phyloP scores from a whole-genome alignment of 208 protist genomes.

The Strigomonas galati region DNA sequence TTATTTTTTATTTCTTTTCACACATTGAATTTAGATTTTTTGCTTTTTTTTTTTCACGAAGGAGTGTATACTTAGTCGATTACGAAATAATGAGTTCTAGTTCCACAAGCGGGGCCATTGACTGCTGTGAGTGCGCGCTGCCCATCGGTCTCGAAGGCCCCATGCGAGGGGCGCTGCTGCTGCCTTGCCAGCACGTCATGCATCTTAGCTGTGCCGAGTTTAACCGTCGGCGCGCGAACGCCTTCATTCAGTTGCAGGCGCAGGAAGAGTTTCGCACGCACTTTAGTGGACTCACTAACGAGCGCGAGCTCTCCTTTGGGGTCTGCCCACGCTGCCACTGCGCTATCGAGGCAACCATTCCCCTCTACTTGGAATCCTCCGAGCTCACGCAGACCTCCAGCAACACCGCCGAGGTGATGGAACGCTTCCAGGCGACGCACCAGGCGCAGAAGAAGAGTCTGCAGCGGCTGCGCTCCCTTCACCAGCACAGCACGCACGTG shows the following conservation, averaged over 20 bases:
- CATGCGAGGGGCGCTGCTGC: slow-evolving; percentile 53
- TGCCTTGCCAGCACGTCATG: slow-evolving; percentile 83
- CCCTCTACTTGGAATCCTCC: background rate
- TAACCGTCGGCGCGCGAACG: slow-evolving; percentile 32
- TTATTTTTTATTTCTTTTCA: background rate
- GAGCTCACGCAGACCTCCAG: background rate
- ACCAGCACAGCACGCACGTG: slow-evolving; percentile 34
- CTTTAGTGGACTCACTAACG: too few species aligned
- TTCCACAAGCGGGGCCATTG: slow-evolving; percentile 16
- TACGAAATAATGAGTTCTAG: background rate
- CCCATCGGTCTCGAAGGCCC: slow-evolving; percentile 60
- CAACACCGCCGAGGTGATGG: background rate
- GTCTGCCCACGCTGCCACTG: background rate
- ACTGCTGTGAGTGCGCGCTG: slow-evolving; percentile 75
- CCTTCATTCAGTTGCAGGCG: background rate
- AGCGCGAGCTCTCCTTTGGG: too few species aligned
- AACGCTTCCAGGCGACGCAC: background rate
- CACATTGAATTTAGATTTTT: background rate
- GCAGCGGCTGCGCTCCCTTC: slow-evolving; percentile 36
- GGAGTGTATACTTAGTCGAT: background rate
- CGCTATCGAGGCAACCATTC: background rate
- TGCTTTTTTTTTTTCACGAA: background rate
- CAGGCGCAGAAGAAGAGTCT: slow-evolving; percentile 49
- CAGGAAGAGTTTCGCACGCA: slow-evolving; percentile 3
- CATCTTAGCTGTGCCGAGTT: slow-evolving; percentile 80